Evolutionary conservation across 2,329 filamentous ascomycete genomes (phyloP).

Genomic region (Botrytis pseudocinerea): DNA sequence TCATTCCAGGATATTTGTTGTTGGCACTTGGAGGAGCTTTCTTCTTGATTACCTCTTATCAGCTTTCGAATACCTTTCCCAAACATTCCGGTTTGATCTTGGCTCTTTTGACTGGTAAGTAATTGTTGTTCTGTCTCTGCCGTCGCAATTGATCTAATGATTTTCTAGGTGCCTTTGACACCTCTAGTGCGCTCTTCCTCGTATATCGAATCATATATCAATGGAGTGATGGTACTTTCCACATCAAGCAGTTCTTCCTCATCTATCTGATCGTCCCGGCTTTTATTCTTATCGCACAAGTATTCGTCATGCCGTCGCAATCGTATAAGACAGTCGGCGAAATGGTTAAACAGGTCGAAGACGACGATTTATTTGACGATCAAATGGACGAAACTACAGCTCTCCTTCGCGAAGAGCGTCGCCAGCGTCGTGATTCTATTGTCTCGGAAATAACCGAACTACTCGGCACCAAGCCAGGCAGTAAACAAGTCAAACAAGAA

Average conservation of each 20-base stretch:
- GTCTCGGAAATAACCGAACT: slow-evolving; percentile 71
- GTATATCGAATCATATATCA: slow-evolving; percentile 72
- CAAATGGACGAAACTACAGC: slow-evolving; percentile 53
- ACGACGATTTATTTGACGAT: slow-evolving; percentile 51
- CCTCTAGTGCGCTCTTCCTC: slow-evolving; percentile 76
- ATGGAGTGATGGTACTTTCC: slow-evolving; percentile 56
- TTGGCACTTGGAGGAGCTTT: slow-evolving; percentile 79
- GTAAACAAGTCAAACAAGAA: slow-evolving; percentile 65
- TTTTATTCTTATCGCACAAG: slow-evolving; percentile 64
- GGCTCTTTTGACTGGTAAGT: slow-evolving; percentile 65
- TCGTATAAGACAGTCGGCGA: slow-evolving; percentile 87
- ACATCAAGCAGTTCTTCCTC: slow-evolving; percentile 69
- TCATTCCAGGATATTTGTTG: slow-evolving; percentile 72
- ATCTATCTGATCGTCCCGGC: slow-evolving; percentile 69
- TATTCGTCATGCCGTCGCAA: slow-evolving; percentile 70
- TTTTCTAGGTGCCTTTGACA: slow-evolving; percentile 67
- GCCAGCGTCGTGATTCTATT: slow-evolving; percentile 43
- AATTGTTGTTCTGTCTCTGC: not conserved
- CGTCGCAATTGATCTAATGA: not conserved
- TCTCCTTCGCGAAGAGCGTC: slow-evolving; percentile 48
- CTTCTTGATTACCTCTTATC: slow-evolving; percentile 80
- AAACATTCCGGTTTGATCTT: slow-evolving; percentile 75
- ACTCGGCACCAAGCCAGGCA: slow-evolving; percentile 64
- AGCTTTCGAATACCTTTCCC: slow-evolving; percentile 82
- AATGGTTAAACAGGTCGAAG: slow-evolving; percentile 71